Conservation (phyloP, 2,329 filamentous ascomycete genomes). For the Cladorrhinum sp. region DNA sequence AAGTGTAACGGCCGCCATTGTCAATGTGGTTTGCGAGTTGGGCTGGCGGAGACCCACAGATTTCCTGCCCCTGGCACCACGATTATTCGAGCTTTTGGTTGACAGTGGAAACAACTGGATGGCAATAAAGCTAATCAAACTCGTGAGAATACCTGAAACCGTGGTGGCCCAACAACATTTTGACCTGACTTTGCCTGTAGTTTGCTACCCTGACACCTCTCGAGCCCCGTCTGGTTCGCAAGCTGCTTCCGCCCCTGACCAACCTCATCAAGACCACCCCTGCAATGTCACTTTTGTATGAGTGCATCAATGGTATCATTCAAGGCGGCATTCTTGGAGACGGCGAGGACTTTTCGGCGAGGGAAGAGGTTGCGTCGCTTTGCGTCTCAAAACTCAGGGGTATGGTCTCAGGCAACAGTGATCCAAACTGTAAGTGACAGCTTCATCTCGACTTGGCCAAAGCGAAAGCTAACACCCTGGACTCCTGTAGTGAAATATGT, state of each 20-base stretch:
- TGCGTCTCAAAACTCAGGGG: slow-evolving; percentile 90
- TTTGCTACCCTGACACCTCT: slow-evolving; percentile 93
- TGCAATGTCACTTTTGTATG: slow-evolving; percentile 96
- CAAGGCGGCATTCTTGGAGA: slow-evolving; percentile 90
- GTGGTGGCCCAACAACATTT: too few species aligned
- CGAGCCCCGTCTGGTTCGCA: slow-evolving; percentile 86
- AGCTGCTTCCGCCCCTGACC: slow-evolving; percentile 84
- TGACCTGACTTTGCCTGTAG: slow-evolving; percentile 42
- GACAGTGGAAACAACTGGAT: slow-evolving; percentile 98
- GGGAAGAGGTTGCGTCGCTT: slow-evolving; percentile 86
- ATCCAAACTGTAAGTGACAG: slow-evolving; percentile 76
- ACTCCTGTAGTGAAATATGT: slow-evolving; percentile 81
- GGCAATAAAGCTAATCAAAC: slow-evolving; percentile 98
- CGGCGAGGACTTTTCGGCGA: slow-evolving; percentile 73
- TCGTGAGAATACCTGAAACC: slow-evolving; percentile 49
- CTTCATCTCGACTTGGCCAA: background rate
- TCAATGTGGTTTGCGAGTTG: slow-evolving; percentile 95
- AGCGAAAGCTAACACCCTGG: slow-evolving; percentile 13
- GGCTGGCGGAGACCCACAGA: slow-evolving; percentile 92
- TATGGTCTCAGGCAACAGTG: slow-evolving; percentile 90
- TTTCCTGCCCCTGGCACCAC: slow-evolving; percentile 85
- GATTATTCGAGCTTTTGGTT: slow-evolving; percentile 88
- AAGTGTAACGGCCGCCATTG: slow-evolving; percentile 90
- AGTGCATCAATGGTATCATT: slow-evolving; percentile 98
- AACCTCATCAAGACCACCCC: slow-evolving; percentile 91